phyloP scores from a whole-genome alignment of 2,329 filamentous ascomycete genomes.

The Bertia moriformis region DNA sequence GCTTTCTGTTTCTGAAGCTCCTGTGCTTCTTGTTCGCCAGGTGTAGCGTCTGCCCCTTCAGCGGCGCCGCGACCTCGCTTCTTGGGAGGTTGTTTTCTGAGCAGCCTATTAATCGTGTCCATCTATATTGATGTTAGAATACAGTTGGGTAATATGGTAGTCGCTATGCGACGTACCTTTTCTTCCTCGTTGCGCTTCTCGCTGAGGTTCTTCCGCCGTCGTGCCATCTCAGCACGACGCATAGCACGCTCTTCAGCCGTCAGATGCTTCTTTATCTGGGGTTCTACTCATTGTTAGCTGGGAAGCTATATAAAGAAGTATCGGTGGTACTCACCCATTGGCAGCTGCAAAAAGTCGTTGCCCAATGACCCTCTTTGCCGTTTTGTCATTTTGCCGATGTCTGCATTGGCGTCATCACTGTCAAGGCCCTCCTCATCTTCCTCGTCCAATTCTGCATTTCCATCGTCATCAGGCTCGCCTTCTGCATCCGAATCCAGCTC shows the following conservation, averaged over 20 bases:
- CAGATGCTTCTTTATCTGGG: slow-evolving; percentile 59
- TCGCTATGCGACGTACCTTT: slow-evolving; percentile 32
- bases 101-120: slow-evolving; percentile 53
- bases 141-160: not conserved
- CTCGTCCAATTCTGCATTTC: slow-evolving; percentile 21
- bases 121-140: slow-evolving; percentile 25
- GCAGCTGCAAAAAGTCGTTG: slow-evolving; percentile 29
- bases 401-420: slow-evolving; percentile 8
- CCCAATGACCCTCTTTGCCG: slow-evolving; percentile 34
- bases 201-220: slow-evolving; percentile 57
- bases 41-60: slow-evolving; percentile 21
- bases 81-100: slow-evolving; percentile 53
- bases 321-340: slow-evolving; percentile 28
- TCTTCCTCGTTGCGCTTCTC: slow-evolving; percentile 70
- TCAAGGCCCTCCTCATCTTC: slow-evolving; percentile 11
- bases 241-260: slow-evolving; percentile 62
- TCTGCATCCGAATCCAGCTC: slow-evolving; percentile 28
- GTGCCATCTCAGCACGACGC: slow-evolving; percentile 60
- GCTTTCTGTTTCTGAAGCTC: slow-evolving; percentile 19
- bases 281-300: slow-evolving; percentile 26
- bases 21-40: slow-evolving; percentile 18
- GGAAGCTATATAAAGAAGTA: not conserved
- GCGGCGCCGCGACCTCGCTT: slow-evolving; percentile 28
- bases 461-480: slow-evolving; percentile 24
- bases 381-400: slow-evolving; percentile 47